Evolutionary conservation across 768 basidiomycete species (phyloP), one percentile per base, ranked within the genome.

Genomic region (Xerocomellus amylosporus): DNA sequence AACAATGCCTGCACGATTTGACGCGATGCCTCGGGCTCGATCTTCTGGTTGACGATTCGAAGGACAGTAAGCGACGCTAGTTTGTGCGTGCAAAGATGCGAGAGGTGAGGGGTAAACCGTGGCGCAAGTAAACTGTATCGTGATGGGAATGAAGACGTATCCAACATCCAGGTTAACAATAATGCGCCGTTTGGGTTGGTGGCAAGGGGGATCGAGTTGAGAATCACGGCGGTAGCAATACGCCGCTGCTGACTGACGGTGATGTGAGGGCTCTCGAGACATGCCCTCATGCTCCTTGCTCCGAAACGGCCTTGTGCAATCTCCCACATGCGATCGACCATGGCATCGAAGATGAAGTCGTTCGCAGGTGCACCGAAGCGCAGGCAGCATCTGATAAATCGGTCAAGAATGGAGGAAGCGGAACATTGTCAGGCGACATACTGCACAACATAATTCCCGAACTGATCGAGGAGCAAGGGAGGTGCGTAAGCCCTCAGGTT

Each of bases 271-370:
- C 86, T 94, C 72, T 98, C 97, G 19, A 98, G 79, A 69, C 95
- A 97, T 12, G 97, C 95, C 59, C 96, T 83, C 89, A 98, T 96
- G 67, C 94, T 95, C 46, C 97, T 87, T 43, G 97, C 97, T 50
- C 97, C 97, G 64, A 97, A 99, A 33, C 97, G 86, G 22, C 96
- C 96, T 74, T 98, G 96, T 0, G 94, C 96, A 49, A 99, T 81
- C 74, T 98, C 97, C 93, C 97, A 98, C 75, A 97, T 88, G 38
- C 97, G 90, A 71, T 98, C 96, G 43, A 91, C 87, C 78, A 98
- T 98, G 28, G 93, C 93, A 68, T 98, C 95, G 70, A 98, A 98
- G 55, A 98, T 90, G 71, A 98, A 98, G 60, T 96, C 93, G 53
- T 93, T 95, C 30, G 82, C 83, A 33, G 95, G 95, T 36, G 87